phyloP scores from a whole-genome alignment of 2,329 filamentous ascomycete genomes.

The Penicillium brasilianum region DNA sequence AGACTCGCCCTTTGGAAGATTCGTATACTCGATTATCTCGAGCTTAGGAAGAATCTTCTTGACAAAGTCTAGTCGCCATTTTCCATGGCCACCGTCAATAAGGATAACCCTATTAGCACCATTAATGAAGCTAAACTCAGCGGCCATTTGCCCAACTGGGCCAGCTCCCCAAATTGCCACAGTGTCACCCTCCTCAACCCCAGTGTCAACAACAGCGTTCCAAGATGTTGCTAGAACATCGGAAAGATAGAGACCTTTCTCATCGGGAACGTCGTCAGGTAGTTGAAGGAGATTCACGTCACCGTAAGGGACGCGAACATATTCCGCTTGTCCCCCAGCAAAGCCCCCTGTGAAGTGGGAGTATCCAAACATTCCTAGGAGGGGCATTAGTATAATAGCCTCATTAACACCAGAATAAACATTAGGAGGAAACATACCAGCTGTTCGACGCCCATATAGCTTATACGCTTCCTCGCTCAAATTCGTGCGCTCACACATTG shows the following conservation, averaged over 20 bases:
- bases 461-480: conserved; percentile 70
- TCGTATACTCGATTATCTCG: conserved; percentile 71
- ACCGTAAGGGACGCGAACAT: conserved; percentile 71
- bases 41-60: conserved; percentile 68
- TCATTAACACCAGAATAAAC: no score
- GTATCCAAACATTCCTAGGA: conserved; percentile 72
- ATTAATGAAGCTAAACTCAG: conserved; percentile 69
- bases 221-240: conserved; percentile 81
- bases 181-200: conserved; percentile 73
- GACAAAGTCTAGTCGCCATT: conserved; percentile 70
- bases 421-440: conserved; percentile 55
- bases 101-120: conserved; percentile 78
- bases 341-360: conserved; percentile 82
- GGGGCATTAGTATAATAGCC: no score
- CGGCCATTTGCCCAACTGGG: conserved; percentile 80
- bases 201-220: conserved; percentile 82
- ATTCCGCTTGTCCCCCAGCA: conserved; percentile 86
- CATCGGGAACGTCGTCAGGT: conserved; percentile 79
- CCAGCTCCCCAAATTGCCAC: conserved; percentile 86
- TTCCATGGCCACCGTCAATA: conserved; percentile 70
- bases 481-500: conserved; percentile 80
- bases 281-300: conserved; percentile 62
- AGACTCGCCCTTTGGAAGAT: conserved; percentile 64
- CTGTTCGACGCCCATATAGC: conserved; percentile 79
- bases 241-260: conserved; percentile 80